Evolutionary conservation across 495 filamentous ascomycete genomes (phyloP), one percentile per base, ranked within the genome.

Genomic region (Neurospora sp.): DNA sequence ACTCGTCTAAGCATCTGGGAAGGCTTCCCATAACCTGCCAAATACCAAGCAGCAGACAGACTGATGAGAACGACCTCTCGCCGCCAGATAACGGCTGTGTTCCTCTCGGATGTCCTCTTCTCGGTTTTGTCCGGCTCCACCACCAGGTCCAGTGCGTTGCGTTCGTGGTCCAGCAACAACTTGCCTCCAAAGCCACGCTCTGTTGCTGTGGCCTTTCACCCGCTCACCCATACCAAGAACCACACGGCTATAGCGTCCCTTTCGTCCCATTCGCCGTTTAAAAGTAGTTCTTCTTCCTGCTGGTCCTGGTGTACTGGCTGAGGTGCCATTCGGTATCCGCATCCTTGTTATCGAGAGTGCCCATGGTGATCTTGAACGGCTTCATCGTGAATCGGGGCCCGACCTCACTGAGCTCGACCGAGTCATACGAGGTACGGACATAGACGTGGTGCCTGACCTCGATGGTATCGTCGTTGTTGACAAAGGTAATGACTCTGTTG

Each of bases 11-110:
- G 78, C 95, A 98, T 46, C 96, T 88, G 71, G 90, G 0, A 94
- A 94, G 20, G 10, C 92, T 93, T 9, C 94, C 94, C 94, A 98
- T 98, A 42, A 96, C 95, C 78, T 98, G 94, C 96, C 96, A 97
- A 27, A 97, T 89, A 20, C 93, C 87, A 31, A 98, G 85, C 48
- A 99, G 83, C 70, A 99, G 85, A 80, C 96, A 98, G 72, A 98
- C 94, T 18, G 94, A 94, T 1, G 94, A 96, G 83, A 98, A 98
- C 0, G 94, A 97, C 79, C 97, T 98, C 81, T 98, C 95, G 44
- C 96, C 96, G 53, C 96, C 96, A 7, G 93, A 96, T 8, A 99
- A 85, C 4, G 94, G 97, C 96, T 61, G 96, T 93, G 75, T 90
- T 90, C 39, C 94, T 88, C 27, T 91, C 94, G 41, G 85, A 83